Base-by-base conservation (phyloP, 1,139 yeast genomes). In the Suhomyces kunorum region DNA sequence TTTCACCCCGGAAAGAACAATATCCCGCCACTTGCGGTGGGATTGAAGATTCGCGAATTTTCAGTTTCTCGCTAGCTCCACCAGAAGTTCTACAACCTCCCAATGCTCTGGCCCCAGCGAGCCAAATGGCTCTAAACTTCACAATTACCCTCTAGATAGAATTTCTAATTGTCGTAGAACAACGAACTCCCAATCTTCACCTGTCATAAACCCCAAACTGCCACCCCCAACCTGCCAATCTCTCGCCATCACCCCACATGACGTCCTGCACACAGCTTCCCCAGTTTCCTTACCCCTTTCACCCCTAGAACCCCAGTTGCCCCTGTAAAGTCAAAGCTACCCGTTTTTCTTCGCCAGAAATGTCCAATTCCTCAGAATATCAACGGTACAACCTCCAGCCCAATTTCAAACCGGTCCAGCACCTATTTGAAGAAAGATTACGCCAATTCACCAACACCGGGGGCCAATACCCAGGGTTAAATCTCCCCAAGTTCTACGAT, bases 401-500 rank as follows among this genome's bases (percentile, higher is more conserved):
- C 3, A 81, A 79, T 39, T 86, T 89, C 55, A 87, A 87, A 59
- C 92, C 94, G 45, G 81, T 90, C 28, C 89, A 87, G 57, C 75
- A 78, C 40, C 78, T 90, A 43, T 90, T 85, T 58, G 87, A 84
- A 53, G 77, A 78, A 55, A 73, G 98, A 41, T 69, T 92, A 46
- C 76, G 95, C 36, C 96, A 88, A 53, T 90, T 90, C 69, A 78
- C 78, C 30, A 83, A 82, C 54, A 64, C 64, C 7, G 81, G 81
- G 6, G 96, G 96, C 34, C 82, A 82, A 49, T 92, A 85, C 64
- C 61, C 64, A 36, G 66, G 74, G 38, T 67, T 88, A 52, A 87
- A 87, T 59, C 69, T 92, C 32, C 95, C 97, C n/a, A 81, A 81
- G 52, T 87, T 86, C 58, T 87, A 87, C 56, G 90, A 84, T 58